These are phyloP conservation scores for Clausena lansium DNA, from an alignment of 345 rosid genomes.

Conservation along the genomic window DNA sequence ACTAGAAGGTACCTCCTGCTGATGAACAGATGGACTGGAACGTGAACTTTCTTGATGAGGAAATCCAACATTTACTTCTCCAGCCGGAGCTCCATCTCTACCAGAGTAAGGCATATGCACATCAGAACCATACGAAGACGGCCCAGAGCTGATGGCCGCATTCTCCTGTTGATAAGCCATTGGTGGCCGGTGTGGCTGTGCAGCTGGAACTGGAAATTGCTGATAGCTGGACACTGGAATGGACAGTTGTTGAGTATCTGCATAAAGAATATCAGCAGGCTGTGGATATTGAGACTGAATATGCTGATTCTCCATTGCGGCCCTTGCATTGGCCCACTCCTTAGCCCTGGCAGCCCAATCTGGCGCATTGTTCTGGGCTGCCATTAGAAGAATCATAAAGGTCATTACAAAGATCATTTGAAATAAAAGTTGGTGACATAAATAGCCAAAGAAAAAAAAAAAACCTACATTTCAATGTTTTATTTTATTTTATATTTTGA, in stretches of 20 bases:
- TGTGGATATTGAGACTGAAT: conserved; percentile 51
- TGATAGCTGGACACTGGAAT: conserved; percentile 49
- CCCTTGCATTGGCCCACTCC: conserved; percentile 80
- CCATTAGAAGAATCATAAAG: conserved; percentile 14
- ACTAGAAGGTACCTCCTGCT: conserved; percentile 99
- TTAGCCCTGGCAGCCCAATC: conserved; percentile 98
- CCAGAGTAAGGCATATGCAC: conserved; percentile 36
- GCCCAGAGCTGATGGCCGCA: conserved; percentile 34
- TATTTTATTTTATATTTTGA: too few species aligned
- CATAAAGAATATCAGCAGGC: conserved; percentile 48
- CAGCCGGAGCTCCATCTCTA: conserved; percentile 46
- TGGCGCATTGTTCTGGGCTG: conserved; percentile 58
- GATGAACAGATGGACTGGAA: conserved; percentile 67
- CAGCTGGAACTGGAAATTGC: conserved; percentile 51
- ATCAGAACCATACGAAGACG: conserved; percentile 47
- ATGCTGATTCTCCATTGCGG: conserved; percentile 54
- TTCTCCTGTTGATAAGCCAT: conserved; percentile 41
- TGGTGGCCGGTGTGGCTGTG: conserved; percentile 40
- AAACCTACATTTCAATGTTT: too few species aligned
- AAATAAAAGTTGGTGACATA: conserved; percentile 12
- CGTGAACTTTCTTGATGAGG: conserved; percentile 44
- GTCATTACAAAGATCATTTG: conserved; percentile 15
- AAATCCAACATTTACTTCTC: conserved; percentile 40
- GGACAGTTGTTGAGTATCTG: conserved; percentile 54
- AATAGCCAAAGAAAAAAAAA: background rate